A percentile compares a stretch with the other conserved stretches of the same genome.
Evolutionary conservation across 768 basidiomycete species (phyloP).

Genomic region (Trametes gibbosa): DNA sequence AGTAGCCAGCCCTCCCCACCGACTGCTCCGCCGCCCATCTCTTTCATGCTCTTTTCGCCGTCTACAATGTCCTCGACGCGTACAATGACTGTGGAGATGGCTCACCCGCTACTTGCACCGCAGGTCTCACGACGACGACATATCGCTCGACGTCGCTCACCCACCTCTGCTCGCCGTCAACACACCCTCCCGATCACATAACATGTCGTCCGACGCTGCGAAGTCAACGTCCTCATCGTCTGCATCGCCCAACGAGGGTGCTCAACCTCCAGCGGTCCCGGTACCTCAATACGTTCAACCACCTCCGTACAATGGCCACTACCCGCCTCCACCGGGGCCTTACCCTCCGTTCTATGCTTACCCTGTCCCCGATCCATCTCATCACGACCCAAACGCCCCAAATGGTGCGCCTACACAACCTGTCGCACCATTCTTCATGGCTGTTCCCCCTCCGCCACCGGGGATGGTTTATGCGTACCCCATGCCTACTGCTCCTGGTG

Average conservation of each 20-base stretch:
- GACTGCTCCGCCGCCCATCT: constrained; percentile 25
- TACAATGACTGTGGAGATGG: background rate
- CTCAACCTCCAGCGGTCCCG: constrained; percentile 17
- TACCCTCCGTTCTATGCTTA: constrained; percentile 29
- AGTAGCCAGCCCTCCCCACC: constrained; percentile 20
- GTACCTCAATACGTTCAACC: constrained; percentile 20
- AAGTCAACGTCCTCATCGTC: constrained; percentile 20
- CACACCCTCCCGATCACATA: background rate
- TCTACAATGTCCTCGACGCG: constrained; percentile 2
- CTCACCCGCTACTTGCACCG: constrained; percentile 11
- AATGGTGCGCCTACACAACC: constrained; percentile 28
- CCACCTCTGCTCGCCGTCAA: background rate
- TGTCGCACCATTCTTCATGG: constrained; percentile 39
- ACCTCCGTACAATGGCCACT: constrained; percentile 26
- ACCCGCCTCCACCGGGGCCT: constrained; percentile 21
- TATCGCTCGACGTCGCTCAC: background rate
- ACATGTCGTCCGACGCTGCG: constrained; percentile 24
- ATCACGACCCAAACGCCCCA: constrained; percentile 32
- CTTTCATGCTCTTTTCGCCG: background rate
- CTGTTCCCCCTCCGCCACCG: constrained; percentile 36
- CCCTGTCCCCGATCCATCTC: constrained; percentile 27
- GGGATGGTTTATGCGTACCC: constrained; percentile 46
- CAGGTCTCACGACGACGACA: constrained; percentile 9
- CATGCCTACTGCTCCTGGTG: constrained; percentile 38
- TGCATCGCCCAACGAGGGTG: constrained; percentile 14